phyloP scores from a whole-genome alignment of 225 moss, liverwort and hornwort genomes.

The Physcomitrium patens region DNA sequence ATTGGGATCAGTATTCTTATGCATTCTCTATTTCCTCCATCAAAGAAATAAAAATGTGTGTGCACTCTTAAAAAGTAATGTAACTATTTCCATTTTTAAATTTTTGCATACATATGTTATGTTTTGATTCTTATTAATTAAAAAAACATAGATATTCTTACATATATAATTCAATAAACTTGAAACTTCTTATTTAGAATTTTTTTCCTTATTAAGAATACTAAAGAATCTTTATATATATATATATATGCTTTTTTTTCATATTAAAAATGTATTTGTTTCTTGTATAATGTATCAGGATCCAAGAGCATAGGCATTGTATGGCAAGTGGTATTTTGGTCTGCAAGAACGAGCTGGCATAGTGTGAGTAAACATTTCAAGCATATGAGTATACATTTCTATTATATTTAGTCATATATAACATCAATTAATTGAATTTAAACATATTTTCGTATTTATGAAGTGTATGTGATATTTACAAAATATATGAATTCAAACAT shows the following conservation, averaged over 20 bases:
- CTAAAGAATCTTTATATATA: no score
- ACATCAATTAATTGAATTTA: background rate
- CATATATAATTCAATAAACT: no score
- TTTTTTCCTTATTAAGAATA: no score
- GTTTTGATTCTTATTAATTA: no score
- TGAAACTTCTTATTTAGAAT: no score
- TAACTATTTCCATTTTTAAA: no score
- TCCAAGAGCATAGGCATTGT: background rate
- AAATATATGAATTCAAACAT: no score
- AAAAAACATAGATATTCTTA: no score
- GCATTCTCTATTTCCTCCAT: constrained; percentile 5
- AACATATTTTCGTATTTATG: no score
- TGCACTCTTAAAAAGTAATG: constrained; percentile 32
- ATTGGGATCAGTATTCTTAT: constrained; percentile 15
- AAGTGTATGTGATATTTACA: no score
- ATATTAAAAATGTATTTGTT: background rate
- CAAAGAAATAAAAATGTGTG: constrained; percentile 26
- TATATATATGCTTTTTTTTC: background rate
- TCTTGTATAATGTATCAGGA: background rate
- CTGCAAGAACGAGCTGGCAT: constrained; percentile 36
- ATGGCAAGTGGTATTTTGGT: constrained; percentile 34
- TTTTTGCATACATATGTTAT: no score
- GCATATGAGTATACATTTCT: no score
- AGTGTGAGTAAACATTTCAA: constrained; percentile 17
- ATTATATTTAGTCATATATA: background rate